These are phyloP conservation scores for Keqinozyma sinolaborantium DNA, from an alignment of 1,139 yeast genomes.

Conservation along the genomic window DNA sequence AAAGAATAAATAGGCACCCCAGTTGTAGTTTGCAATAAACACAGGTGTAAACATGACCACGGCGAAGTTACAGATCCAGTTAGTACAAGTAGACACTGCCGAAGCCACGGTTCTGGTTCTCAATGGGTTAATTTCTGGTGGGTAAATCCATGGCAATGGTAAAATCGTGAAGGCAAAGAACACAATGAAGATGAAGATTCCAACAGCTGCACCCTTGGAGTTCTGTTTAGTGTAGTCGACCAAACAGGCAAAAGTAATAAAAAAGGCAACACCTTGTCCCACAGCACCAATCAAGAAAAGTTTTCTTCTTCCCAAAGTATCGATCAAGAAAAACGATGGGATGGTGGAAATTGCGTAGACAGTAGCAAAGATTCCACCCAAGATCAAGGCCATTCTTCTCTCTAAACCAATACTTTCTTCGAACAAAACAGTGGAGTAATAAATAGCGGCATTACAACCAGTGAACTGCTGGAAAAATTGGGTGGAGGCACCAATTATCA, in stretches of 20 bases:
- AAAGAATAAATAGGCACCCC: constrained; percentile 46
- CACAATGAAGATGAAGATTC: constrained; percentile 49
- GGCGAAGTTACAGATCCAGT: constrained; percentile 45
- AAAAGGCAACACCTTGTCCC: constrained; percentile 43
- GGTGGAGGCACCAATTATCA: constrained; percentile 60
- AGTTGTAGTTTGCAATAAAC: constrained; percentile 32
- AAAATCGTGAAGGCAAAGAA: constrained; percentile 57
- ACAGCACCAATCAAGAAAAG: constrained; percentile 48
- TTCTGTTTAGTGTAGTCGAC: constrained; percentile 25
- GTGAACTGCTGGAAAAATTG: constrained; percentile 55
- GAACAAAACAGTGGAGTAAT: constrained; percentile 63
- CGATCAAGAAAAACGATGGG: constrained; percentile 63
- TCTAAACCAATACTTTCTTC: constrained; percentile 50
- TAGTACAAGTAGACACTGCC: constrained; percentile 48
- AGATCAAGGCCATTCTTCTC: constrained; percentile 50
- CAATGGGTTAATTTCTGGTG: constrained; percentile 63
- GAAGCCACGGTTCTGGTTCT: constrained; percentile 56
- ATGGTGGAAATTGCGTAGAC: constrained; percentile 60
- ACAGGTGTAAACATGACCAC: constrained; percentile 49
- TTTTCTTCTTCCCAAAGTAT: constrained; percentile 65
- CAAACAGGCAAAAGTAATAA: constrained; percentile 42
- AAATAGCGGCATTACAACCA: constrained; percentile 68
- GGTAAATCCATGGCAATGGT: constrained; percentile 59
- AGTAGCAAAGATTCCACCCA: constrained; percentile 65
- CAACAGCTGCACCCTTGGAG: constrained; percentile 50